These are phyloP conservation scores for Venturia nashicola DNA, from an alignment of 2,329 filamentous ascomycete genomes.

Conservation along the genomic window DNA sequence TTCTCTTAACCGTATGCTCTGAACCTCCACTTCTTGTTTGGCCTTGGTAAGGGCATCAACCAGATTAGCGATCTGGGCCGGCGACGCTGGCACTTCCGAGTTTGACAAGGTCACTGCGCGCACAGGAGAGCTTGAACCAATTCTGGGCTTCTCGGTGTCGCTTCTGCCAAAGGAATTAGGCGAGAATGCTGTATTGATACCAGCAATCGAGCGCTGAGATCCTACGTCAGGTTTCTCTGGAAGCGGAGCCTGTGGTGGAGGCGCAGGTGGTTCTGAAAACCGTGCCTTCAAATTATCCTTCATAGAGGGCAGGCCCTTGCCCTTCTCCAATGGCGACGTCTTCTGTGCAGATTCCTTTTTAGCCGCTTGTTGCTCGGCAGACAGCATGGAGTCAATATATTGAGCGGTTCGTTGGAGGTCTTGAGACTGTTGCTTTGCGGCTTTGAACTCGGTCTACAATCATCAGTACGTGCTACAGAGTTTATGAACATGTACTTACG, in stretches of 20 bases:
- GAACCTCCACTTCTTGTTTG: slow-evolving; percentile 77
- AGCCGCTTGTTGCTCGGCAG: slow-evolving; percentile 45
- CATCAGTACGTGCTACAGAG: slow-evolving; percentile 1
- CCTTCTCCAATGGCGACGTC: slow-evolving; percentile 21
- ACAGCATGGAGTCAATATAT: slow-evolving; percentile 65
- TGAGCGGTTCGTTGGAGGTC: slow-evolving; percentile 74
- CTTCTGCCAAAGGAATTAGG: slow-evolving; percentile 58
- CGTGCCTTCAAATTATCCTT: slow-evolving; percentile 67
- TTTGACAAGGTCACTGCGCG: slow-evolving; percentile 29
- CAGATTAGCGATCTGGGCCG: slow-evolving; percentile 68
- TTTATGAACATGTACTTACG: slow-evolving; percentile 38
- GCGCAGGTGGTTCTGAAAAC: slow-evolving; percentile 87
- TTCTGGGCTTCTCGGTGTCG: slow-evolving; percentile 63
- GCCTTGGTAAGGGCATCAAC: slow-evolving; percentile 75
- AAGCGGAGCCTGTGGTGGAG: slow-evolving; percentile 82
- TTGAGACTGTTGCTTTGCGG: slow-evolving; percentile 74
- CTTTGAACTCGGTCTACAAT: slow-evolving; percentile 72
- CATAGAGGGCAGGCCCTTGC: slow-evolving; percentile 26
- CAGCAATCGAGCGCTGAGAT: slow-evolving; percentile 12
- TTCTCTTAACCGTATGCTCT: slow-evolving; percentile 66
- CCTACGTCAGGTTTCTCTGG: slow-evolving; percentile 79
- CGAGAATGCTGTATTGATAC: slow-evolving; percentile 23
- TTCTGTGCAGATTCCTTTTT: slow-evolving; percentile 37
- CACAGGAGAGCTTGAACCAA: slow-evolving; percentile 44
- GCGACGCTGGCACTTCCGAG: slow-evolving; percentile 39